Conservation (phyloP, 768 basidiomycete species). For the Mycena maculata region DNA sequence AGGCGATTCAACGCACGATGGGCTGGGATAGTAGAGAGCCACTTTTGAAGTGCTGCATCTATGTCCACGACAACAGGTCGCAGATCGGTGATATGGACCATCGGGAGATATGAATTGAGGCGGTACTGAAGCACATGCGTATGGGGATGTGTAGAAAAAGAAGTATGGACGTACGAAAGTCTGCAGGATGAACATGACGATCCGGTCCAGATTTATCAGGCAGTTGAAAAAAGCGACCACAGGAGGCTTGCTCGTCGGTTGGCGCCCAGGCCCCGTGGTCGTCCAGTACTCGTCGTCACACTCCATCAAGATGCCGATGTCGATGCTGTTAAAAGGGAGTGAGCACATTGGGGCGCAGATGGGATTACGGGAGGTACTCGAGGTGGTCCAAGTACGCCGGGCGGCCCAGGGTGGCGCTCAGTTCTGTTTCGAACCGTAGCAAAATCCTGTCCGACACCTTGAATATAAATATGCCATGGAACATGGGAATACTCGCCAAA, state of each 20-base stretch:
- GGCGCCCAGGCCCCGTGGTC: not conserved
- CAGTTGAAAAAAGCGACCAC: not conserved
- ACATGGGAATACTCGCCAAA: not conserved
- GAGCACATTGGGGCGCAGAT: not conserved
- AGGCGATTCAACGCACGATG: not conserved
- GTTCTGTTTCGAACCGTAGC: not conserved
- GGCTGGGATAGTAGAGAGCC: not conserved
- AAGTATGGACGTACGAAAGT: not conserved
- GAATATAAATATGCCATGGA: not conserved
- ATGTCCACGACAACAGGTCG: not conserved
- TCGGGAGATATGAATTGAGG: not conserved
- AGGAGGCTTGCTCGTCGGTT: not conserved
- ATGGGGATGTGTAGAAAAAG: no score
- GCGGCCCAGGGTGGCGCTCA: not conserved
- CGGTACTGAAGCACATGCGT: not conserved
- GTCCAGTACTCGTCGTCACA: slow-evolving; percentile 8
- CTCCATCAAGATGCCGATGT: not conserved
- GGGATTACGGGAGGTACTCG: not conserved
- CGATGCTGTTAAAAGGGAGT: not conserved
- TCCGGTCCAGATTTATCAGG: not conserved
- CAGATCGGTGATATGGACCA: not conserved
- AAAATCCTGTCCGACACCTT: not conserved
- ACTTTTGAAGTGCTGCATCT: not conserved
- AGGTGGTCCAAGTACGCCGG: not conserved
- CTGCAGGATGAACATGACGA: not conserved